Conservation (phyloP, 2,329 filamentous ascomycete genomes). For the Torrubiella hemipterigena region DNA sequence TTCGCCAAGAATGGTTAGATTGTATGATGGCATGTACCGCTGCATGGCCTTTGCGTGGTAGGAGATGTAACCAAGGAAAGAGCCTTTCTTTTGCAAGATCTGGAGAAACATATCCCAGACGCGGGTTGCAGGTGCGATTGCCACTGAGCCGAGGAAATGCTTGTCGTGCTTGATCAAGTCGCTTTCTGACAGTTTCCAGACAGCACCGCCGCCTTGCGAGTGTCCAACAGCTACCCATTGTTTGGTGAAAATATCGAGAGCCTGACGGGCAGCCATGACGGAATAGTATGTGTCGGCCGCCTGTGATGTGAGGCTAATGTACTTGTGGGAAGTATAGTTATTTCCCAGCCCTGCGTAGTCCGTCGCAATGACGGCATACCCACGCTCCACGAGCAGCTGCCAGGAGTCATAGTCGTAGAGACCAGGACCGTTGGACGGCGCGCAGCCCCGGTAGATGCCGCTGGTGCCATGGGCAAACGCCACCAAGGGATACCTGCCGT, state of each 20-base stretch:
- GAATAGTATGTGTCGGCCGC: constrained; percentile 8
- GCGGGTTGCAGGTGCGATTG: constrained; percentile 4
- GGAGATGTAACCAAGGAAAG: constrained; percentile 1
- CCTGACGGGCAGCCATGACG: constrained; percentile 4
- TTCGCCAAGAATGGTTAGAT: constrained; percentile 1
- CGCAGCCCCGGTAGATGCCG: constrained; percentile 6
- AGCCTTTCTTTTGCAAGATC: neutral
- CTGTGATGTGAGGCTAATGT: constrained; percentile 5
- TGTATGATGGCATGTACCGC: constrained; percentile 3
- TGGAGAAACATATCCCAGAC: constrained; percentile 1
- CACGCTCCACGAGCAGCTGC: constrained; percentile 2
- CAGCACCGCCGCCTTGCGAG: constrained; percentile 9
- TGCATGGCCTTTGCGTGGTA: constrained; percentile 3
- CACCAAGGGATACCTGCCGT: neutral
- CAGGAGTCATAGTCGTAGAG: constrained; percentile 6
- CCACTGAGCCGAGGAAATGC: constrained; percentile 3
- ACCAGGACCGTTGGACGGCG: constrained; percentile 4
- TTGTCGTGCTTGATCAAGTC: neutral
- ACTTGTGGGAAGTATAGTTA: constrained; percentile 9
- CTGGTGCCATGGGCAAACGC: constrained; percentile 8
- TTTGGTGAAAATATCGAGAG: constrained; percentile 4
- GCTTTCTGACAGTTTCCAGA: constrained; percentile 8
- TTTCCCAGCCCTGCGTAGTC: constrained; percentile 12
- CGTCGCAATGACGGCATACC: constrained; percentile 9
- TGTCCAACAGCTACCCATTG: constrained; percentile 8